Evolutionary conservation across 2,329 filamentous ascomycete species (phyloP).

Genomic region (Colletotrichum australisinense): DNA sequence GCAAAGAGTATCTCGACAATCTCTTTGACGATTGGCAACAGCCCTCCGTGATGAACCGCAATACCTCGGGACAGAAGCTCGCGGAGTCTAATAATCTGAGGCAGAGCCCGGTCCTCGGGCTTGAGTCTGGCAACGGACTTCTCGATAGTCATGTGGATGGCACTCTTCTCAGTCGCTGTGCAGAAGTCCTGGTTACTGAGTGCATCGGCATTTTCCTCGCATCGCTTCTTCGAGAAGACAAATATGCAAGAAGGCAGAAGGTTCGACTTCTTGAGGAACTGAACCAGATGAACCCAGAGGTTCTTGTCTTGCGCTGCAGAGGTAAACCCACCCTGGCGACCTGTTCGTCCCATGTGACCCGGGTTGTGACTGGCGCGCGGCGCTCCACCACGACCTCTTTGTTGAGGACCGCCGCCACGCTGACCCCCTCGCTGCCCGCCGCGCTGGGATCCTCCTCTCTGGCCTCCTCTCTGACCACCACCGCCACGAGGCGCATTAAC

Average conservation of each 20-base stretch:
- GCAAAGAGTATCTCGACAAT: constrained; percentile 97
- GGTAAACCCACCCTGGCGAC: constrained; percentile 85
- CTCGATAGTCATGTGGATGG: constrained; percentile 97
- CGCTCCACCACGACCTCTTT: constrained; percentile 67
- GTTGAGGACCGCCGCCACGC: constrained; percentile 63
- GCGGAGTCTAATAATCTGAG: constrained; percentile 88
- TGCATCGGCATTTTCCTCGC: constrained; percentile 96
- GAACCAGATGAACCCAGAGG: constrained; percentile 95
- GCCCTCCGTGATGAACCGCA: constrained; percentile 94
- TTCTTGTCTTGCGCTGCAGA: constrained; percentile 95
- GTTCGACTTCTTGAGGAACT: constrained; percentile 87
- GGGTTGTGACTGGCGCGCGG: constrained; percentile 71
- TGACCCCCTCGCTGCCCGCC: constrained; percentile 60
- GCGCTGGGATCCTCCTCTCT: constrained; percentile 49
- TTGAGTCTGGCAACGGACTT: constrained; percentile 93
- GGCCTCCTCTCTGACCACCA: constrained; percentile 49
- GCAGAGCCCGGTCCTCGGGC: constrained; percentile 88
- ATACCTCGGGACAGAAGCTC: constrained; percentile 90
- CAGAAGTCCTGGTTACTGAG: constrained; percentile 96
- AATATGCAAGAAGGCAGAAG: constrained; percentile 96
- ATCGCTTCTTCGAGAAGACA: constrained; percentile 97
- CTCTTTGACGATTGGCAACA: constrained; percentile 97
- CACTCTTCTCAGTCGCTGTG: constrained; percentile 92
- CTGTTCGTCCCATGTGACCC: constrained; percentile 91
- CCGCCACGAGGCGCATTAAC: constrained; percentile 47